Evolutionary conservation across 495 filamentous ascomycete species (phyloP).

Genomic region (Penicillium verhagenii): DNA sequence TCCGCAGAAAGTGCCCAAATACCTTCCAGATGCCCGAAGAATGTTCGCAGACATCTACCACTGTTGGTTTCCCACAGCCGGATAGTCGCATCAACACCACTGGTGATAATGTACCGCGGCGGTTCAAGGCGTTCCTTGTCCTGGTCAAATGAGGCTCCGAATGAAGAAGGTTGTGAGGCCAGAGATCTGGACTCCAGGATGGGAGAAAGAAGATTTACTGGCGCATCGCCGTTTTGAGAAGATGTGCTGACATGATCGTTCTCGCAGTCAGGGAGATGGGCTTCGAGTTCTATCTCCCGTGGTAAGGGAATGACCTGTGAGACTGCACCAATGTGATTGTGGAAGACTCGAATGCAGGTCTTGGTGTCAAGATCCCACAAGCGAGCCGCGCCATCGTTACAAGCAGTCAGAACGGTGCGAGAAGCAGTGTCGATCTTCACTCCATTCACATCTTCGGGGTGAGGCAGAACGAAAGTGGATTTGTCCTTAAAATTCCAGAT

Average conservation of each 20-base stretch:
- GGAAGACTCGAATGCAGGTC: constrained; percentile 72
- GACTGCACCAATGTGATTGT: constrained; percentile 94
- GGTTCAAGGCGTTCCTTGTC: constrained; percentile 65
- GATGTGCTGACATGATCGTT: constrained; percentile 49
- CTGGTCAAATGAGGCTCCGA: constrained; percentile 51
- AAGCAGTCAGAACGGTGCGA: constrained; percentile 85
- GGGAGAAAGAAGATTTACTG: constrained; percentile 20
- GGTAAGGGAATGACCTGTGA: constrained; percentile 85
- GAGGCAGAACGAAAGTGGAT: constrained; percentile 71
- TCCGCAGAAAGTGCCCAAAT: constrained; percentile 95
- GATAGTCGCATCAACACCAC: constrained; percentile 85
- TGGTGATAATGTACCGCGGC: constrained; percentile 87
- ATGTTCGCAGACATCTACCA: constrained; percentile 79
- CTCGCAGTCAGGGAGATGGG: constrained; percentile 54
- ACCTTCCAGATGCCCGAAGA: constrained; percentile 95
- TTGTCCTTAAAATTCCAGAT: constrained; percentile 91
- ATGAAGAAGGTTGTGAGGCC: constrained; percentile 49
- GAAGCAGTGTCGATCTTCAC: constrained; percentile 79
- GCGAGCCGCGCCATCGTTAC: constrained; percentile 86
- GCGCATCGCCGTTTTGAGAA: constrained; percentile 34
- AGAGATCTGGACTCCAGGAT: constrained; percentile 26
- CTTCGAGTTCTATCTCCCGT: constrained; percentile 83
- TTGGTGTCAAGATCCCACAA: constrained; percentile 92
- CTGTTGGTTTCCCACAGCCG: constrained; percentile 89
- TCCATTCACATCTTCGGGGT: constrained; percentile 92